A percentile compares a stretch with the other conserved stretches of the same genome.
Evolutionary conservation across 2,329 filamentous ascomycete species (phyloP).

Genomic region (Fusarium aywerte): DNA sequence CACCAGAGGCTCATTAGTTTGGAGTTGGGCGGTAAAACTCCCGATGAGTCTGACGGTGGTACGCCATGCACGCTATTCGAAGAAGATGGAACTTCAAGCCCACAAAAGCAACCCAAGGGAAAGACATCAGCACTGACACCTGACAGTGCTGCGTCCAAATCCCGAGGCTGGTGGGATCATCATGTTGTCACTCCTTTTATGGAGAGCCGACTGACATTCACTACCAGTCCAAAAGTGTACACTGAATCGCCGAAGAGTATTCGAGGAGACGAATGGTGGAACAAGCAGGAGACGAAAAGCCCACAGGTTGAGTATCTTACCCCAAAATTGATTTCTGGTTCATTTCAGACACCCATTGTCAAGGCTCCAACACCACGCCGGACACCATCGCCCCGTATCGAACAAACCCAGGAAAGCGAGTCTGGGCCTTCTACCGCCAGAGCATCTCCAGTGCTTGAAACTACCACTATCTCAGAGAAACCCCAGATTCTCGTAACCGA

Average conservation of each 20-base stretch:
- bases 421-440: slow-evolving; percentile 39
- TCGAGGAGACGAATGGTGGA: slow-evolving; percentile 55
- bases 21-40: slow-evolving; percentile 45
- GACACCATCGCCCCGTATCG: slow-evolving; percentile 47
- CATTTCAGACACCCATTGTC: slow-evolving; percentile 51
- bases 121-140: slow-evolving; percentile 54
- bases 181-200: slow-evolving; percentile 77
- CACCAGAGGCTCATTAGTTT: slow-evolving; percentile 54
- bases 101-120: slow-evolving; percentile 54
- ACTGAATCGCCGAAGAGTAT: slow-evolving; percentile 47
- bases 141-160: slow-evolving; percentile 66
- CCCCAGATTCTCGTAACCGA: slow-evolving; percentile 54
- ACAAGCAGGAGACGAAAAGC: slow-evolving; percentile 28
- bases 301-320: slow-evolving; percentile 31
- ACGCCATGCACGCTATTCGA: slow-evolving; percentile 76
- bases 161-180: slow-evolving; percentile 82
- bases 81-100: slow-evolving; percentile 66
- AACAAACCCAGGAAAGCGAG: slow-evolving; percentile 11
- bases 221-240: slow-evolving; percentile 52
- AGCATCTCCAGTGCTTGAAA: slow-evolving; percentile 27
- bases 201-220: slow-evolving; percentile 57
- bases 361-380: slow-evolving; percentile 52
- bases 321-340: slow-evolving; percentile 24
- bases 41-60: slow-evolving; percentile 61
- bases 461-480: slow-evolving; percentile 51